Percentiles rank a stretch among this genome's conserved stretches.
Evolutionary conservation across 106 monocot genomes (phyloP).

Genomic region (Acorus gramineus): DNA sequence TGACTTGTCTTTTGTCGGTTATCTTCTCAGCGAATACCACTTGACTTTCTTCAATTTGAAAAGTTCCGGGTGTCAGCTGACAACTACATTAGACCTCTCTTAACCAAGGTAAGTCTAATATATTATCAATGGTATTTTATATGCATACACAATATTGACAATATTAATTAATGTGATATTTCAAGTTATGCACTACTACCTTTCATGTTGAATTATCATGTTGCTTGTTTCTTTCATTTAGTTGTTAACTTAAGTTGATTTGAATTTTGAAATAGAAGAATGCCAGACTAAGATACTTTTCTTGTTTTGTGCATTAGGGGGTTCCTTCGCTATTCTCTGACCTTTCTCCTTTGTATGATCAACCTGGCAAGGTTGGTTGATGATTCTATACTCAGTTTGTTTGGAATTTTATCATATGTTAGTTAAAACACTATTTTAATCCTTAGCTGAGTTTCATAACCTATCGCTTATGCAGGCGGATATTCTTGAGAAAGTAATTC

Average conservation of each 20-base stretch:
- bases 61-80: constrained; percentile 66
- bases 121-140: too few species aligned
- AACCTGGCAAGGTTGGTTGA: constrained; percentile 55
- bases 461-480: constrained; percentile 35
- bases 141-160: too few species aligned
- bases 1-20: too few species aligned
- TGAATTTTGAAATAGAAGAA: too few species aligned
- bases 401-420: too few species aligned
- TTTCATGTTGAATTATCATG: not conserved
- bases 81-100: constrained; percentile 69
- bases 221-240: not conserved
- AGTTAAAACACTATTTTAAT: too few species aligned
- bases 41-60: constrained; percentile 90
- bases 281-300: not conserved
- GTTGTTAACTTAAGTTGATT: not conserved
- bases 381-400: too few species aligned
- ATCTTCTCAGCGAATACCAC: constrained; percentile 69
- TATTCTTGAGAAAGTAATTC: constrained; percentile 72
- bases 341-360: constrained; percentile 81
- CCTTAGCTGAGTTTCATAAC: not conserved
- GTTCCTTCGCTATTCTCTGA: constrained; percentile 96
- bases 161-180: not conserved
- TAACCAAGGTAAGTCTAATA: constrained; percentile 58
- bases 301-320: constrained; percentile 37
- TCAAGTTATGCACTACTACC: not conserved